Evolutionary conservation across 306 rosid species (phyloP), one percentile per base, ranked within the genome.

Genomic region (Prosopis cineraria): DNA sequence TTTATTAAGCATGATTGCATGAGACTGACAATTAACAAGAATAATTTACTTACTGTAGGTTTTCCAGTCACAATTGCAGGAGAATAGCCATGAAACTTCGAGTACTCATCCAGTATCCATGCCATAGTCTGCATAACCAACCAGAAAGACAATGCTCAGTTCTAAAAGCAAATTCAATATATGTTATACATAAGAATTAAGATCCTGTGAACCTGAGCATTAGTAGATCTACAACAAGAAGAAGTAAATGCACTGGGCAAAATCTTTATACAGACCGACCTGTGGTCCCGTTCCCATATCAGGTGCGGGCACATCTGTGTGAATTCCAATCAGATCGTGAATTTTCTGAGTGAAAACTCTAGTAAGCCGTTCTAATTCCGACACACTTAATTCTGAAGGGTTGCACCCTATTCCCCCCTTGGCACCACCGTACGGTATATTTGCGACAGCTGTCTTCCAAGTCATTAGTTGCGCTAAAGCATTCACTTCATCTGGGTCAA

Each of bases 391-490:
- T 19, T 91, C 85, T 58, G 86, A 59, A 2, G 98, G 98, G 84
- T 87, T 40, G 55, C 98, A 92, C 37, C 98, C 98, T 81, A 95
- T 95, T 56, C 98, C 98, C 37, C 98, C 98, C 79, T 95, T 95
- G 64, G 98, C 98, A 79, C 98, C 98, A 16, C 98, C 98, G 24
- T 95, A 95, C 0, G 98, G 98, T 80, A 95, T 85, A 43, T 91
- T 95, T 55, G 98, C 98, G 8, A 95, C 98, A 0, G 98, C 98
- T 39, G 98, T 95, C 89, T 95, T 95, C 98, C 98, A 95, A 44
- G 98, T 95, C 98, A 95, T 95, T 53, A 95, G 79, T 71, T 95
- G 98, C 45, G 98, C 98, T 48, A 95, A 85, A 44, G 98, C 98
- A 85, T 95, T 95, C 84, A 95, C 98, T 86, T 95, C 98, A 85